A percentile compares a stretch with the other conserved stretches of the same genome.
phyloP scores from a whole-genome alignment of 176 grass and related monocot genomes.

The Sorghum bicolor region DNA sequence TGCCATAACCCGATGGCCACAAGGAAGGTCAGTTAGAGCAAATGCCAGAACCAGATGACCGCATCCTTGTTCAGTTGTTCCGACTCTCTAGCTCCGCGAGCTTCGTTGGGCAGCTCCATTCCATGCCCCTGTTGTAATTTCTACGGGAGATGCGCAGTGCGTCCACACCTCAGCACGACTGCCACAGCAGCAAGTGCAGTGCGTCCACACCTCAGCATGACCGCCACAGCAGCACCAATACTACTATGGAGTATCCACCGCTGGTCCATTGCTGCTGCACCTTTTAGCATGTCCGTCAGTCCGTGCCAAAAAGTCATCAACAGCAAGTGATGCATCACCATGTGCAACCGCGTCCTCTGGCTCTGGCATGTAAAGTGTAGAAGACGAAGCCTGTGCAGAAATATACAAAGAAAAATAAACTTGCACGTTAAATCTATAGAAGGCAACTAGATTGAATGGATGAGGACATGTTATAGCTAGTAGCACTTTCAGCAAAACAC shows the following conservation, averaged over 20 bases:
- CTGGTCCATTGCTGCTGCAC: not conserved
- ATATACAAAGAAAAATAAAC: not conserved
- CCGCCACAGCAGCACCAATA: not conserved
- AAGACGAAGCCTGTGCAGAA: slow-evolving; percentile 57
- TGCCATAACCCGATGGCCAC: not conserved
- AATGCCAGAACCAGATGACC: not conserved
- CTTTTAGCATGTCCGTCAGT: slow-evolving; percentile 41
- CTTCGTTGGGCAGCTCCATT: slow-evolving; percentile 1
- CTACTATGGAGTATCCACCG: not conserved
- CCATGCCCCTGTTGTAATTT: slow-evolving; percentile 14
- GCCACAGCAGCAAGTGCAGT: not conserved
- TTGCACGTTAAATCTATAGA: not conserved
- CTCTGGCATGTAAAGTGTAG: slow-evolving; percentile 87
- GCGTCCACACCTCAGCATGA: not conserved
- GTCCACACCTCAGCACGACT: not conserved
- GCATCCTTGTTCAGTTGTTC: not conserved
- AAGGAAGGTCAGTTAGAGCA: not conserved
- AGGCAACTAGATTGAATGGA: not conserved
- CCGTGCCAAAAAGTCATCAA: slow-evolving; percentile 80
- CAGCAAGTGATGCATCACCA: slow-evolving; percentile 84
- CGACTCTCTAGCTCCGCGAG: not conserved
- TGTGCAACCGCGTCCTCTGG: slow-evolving; percentile 92
- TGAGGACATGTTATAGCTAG: not conserved
- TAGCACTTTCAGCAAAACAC: slow-evolving; percentile 12
- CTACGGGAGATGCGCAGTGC: not conserved